A percentile compares a stretch with the other conserved stretches of the same genome.
Conservation (phyloP, 495 filamentous ascomycete genomes). For the Margaritispora aquatica region DNA sequence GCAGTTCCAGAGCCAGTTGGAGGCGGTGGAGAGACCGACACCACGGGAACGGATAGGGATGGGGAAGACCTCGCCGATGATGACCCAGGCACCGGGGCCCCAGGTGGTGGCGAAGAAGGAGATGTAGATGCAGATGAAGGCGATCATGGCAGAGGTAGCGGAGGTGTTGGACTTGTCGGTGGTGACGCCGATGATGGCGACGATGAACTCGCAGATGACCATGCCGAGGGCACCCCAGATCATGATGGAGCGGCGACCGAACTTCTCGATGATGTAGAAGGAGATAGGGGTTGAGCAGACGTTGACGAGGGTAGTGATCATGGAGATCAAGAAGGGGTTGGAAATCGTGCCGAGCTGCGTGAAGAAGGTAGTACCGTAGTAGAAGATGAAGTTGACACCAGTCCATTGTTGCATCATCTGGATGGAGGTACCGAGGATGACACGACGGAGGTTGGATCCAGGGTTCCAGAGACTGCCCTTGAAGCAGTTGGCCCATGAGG, state of each 20-base stretch:
- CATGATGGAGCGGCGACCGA: conserved; percentile 74
- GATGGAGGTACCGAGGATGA: conserved; percentile 55
- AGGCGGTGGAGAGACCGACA: conserved; percentile 70
- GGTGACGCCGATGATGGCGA: conserved; percentile 65
- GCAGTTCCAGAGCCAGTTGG: conserved; percentile 83
- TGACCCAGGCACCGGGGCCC: conserved; percentile 67
- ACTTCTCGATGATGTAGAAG: conserved; percentile 73
- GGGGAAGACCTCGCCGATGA: conserved; percentile 85
- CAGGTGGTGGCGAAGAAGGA: conserved; percentile 74
- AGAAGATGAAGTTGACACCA: conserved; percentile 92
- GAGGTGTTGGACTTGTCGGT: conserved; percentile 42
- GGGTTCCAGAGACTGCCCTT: conserved; percentile 38
- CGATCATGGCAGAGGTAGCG: conserved; percentile 62
- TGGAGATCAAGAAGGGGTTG: conserved; percentile 69
- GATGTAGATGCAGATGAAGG: conserved; percentile 65
- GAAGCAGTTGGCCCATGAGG: conserved; percentile 62
- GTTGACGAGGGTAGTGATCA: conserved; percentile 82
- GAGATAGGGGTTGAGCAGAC: conserved; percentile 74
- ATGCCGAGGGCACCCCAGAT: conserved; percentile 74
- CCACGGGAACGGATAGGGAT: conserved; percentile 73
- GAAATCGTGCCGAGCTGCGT: conserved; percentile 59
- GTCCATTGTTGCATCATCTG: conserved; percentile 61
- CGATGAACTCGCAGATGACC: conserved; percentile 77
- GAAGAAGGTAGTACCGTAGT: conserved; percentile 81
- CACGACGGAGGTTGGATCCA: conserved; percentile 41